Percentiles rank a stretch among this genome's conserved stretches.
phyloP scores from a whole-genome alignment of 768 basidiomycete genomes.

The Stropharia rugosoannulata region DNA sequence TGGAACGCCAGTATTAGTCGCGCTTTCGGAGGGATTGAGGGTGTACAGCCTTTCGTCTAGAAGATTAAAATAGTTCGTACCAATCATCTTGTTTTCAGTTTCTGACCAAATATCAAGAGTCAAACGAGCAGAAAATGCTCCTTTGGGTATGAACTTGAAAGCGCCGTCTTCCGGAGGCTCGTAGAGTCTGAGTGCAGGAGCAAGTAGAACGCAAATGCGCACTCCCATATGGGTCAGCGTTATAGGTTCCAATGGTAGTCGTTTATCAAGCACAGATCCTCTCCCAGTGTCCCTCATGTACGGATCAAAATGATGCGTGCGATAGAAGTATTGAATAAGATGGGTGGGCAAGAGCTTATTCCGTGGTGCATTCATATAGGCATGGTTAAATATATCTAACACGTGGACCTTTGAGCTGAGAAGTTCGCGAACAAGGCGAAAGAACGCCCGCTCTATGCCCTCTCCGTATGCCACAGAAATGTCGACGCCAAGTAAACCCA shows the following conservation, averaged over 20 bases:
- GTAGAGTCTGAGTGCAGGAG: neutral
- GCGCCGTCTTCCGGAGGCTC: neutral
- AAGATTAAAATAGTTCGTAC: neutral
- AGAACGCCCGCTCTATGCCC: slow-evolving; percentile 3
- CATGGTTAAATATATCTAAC: neutral
- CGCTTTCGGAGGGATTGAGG: neutral
- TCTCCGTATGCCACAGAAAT: slow-evolving; percentile 8
- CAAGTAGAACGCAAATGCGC: neutral
- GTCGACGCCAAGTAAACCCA: slow-evolving; percentile 6
- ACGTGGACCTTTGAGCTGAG: neutral
- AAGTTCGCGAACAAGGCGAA: neutral
- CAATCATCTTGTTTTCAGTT: neutral
- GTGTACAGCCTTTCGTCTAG: neutral
- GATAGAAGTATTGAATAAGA: neutral
- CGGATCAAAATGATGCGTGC: neutral
- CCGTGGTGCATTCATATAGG: neutral
- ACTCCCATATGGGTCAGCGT: neutral
- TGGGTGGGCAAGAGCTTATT: neutral
- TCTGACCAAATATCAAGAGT: neutral
- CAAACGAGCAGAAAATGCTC: neutral
- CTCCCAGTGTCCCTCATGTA: neutral
- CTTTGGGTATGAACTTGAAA: neutral
- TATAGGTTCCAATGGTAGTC: neutral
- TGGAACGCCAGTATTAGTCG: neutral
- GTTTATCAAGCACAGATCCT: neutral